Evolutionary conservation across 176 grass and related monocot genomes (phyloP).

Genomic region (Bromus sterilis): DNA sequence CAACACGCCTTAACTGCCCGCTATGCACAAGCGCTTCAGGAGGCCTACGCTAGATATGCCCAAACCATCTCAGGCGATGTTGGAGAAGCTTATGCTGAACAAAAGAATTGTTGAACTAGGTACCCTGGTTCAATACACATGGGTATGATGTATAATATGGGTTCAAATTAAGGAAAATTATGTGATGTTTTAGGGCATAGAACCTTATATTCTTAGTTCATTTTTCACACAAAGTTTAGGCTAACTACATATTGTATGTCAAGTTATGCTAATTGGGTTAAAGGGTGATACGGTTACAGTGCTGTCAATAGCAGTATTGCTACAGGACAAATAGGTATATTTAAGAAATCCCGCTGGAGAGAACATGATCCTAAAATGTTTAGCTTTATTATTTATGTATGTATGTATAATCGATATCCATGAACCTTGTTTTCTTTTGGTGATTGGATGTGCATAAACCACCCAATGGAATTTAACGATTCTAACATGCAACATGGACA

Average conservation of each 20-base stretch:
- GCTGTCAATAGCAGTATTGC: neutral
- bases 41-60: too few species aligned
- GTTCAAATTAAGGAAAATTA: neutral
- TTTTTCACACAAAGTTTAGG: neutral
- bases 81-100: too few species aligned
- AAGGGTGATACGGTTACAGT: neutral
- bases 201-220: neutral
- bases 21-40: too few species aligned
- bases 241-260: neutral
- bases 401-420: neutral
- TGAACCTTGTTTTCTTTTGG: slow-evolving; percentile 17
- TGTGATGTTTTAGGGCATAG: neutral
- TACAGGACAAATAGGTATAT: neutral
- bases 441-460: neutral
- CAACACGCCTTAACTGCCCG: too few species aligned
- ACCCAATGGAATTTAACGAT: neutral
- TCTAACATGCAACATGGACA: too few species aligned
- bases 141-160: neutral
- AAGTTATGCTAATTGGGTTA: neutral
- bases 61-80: too few species aligned
- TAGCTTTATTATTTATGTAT: neutral
- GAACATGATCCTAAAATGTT: neutral
- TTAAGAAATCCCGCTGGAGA: neutral
- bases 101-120: neutral
- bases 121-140: neutral